Evolutionary conservation across 1,284 basidiomycete species (phyloP).

Genomic region (Ceratobasidium sp.): DNA sequence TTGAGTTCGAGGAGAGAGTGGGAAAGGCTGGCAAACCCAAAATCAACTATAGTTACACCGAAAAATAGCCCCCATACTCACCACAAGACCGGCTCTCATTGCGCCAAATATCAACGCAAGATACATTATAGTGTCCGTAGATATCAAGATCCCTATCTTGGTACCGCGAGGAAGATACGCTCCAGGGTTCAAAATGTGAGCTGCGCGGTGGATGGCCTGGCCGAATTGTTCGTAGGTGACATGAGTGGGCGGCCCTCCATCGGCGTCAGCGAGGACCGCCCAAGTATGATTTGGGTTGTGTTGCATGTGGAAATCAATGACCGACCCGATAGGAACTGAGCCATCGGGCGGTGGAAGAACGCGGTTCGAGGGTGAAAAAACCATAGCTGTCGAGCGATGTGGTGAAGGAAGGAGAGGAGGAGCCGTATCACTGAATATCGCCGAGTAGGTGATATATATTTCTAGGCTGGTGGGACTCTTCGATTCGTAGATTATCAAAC

Average conservation of each 20-base stretch:
- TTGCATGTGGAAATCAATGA: constrained; percentile 24
- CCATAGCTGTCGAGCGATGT: background rate
- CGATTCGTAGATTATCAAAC: background rate
- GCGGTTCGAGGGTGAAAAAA: constrained; percentile 39
- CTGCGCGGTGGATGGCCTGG: constrained; percentile 23
- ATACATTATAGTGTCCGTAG: constrained; percentile 8
- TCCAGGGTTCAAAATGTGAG: constrained; percentile 21
- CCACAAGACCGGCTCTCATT: constrained; percentile 32
- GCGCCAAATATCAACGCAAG: constrained; percentile 17
- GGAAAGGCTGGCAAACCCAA: background rate
- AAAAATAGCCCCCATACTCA: background rate
- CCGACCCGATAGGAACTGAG: background rate
- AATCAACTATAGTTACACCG: background rate
- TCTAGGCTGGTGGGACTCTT: background rate
- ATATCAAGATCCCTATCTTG: constrained; percentile 5
- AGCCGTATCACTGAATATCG: background rate
- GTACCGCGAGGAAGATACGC: constrained; percentile 17
- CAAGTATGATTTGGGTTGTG: constrained; percentile 19
- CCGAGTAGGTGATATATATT: background rate
- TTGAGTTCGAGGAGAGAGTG: constrained; percentile 21
- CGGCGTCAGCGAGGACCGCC: background rate
- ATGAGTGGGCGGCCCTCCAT: background rate
- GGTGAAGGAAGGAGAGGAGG: background rate
- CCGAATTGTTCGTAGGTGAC: constrained; percentile 16
- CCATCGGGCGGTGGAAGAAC: constrained; percentile 1